These are phyloP conservation scores for Microbotryum saponariae DNA, from an alignment of 1,284 basidiomycete species.

Conservation along the genomic window DNA sequence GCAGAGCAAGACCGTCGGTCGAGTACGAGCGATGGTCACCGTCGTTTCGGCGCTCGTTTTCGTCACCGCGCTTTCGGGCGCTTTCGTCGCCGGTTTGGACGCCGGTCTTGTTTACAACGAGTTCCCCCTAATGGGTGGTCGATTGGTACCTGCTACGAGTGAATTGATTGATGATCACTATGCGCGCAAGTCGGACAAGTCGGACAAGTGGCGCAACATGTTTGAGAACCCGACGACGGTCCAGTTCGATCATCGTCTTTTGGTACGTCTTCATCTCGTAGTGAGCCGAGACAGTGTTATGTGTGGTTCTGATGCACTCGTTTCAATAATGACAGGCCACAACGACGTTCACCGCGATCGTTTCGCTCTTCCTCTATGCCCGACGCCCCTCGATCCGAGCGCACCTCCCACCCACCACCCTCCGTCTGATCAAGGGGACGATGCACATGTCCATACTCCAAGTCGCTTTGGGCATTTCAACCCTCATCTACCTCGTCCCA, in stretches of 20 bases:
- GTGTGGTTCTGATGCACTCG: no score
- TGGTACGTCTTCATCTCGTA: conserved; percentile 51
- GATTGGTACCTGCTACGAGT: conserved; percentile 67
- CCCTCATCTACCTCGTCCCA: conserved; percentile 88
- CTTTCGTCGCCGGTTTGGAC: conserved; percentile 95
- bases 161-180: conserved; percentile 79
- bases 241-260: conserved; percentile 88
- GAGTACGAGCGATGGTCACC: conserved; percentile 57
- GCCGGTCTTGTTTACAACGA: conserved; percentile 96
- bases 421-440: conserved; percentile 56
- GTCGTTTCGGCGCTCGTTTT: conserved; percentile 68
- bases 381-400: conserved; percentile 51
- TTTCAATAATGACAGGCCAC: conserved; percentile 52
- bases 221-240: conserved; percentile 97
- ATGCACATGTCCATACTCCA: conserved; percentile 81
- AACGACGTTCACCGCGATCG: conserved; percentile 65
- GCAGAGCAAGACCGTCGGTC: conserved; percentile 51
- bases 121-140: conserved; percentile 93
- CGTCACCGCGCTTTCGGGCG: conserved; percentile 86
- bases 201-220: conserved; percentile 78
- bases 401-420: conserved; percentile 60
- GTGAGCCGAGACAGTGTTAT: no score
- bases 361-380: conserved; percentile 55
- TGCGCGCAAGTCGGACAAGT: conserved; percentile 57
- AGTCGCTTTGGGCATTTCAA: conserved; percentile 81